phyloP scores from a whole-genome alignment of 306 rosid species.

The Prunus mume region DNA sequence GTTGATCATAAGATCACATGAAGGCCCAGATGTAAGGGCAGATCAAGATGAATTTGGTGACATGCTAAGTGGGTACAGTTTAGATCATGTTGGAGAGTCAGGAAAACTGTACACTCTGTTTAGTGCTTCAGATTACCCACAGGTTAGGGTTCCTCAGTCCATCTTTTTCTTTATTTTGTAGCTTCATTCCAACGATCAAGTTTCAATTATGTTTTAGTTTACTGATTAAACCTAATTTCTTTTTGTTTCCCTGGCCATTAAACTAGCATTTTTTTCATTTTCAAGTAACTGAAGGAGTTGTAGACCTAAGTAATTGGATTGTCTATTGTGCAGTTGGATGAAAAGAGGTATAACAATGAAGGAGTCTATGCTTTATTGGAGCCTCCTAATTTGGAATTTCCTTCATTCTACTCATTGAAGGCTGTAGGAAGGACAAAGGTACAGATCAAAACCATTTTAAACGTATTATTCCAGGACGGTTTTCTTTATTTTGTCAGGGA shows the following conservation, averaged over 20 bases:
- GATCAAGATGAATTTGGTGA: constrained; percentile 68
- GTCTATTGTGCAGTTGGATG: constrained; percentile 54
- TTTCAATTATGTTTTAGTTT: neutral
- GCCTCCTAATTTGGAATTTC: constrained; percentile 63
- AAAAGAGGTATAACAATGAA: constrained; percentile 58
- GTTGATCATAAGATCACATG: constrained; percentile 94
- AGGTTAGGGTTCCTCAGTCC: constrained; percentile 49
- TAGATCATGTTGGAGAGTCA: constrained; percentile 73
- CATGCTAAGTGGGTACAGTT: constrained; percentile 70
- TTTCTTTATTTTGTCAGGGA: constrained; percentile 10
- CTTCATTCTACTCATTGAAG: constrained; percentile 74
- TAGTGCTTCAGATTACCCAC: constrained; percentile 83
- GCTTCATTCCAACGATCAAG: neutral
- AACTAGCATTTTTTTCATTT: neutral
- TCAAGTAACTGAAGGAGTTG: neutral
- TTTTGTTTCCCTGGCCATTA: neutral
- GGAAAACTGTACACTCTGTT: constrained; percentile 84
- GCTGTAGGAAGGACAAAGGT: constrained; percentile 67
- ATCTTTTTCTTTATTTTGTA: constrained; percentile 10
- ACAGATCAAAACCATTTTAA: constrained; percentile 11
- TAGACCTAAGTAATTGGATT: constrained; percentile 8
- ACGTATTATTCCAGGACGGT: neutral
- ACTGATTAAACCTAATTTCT: neutral
- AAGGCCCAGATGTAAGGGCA: constrained; percentile 85
- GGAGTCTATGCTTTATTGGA: constrained; percentile 82